phyloP scores from a whole-genome alignment of 2,329 filamentous ascomycete species.

The Fusarium sp. region DNA sequence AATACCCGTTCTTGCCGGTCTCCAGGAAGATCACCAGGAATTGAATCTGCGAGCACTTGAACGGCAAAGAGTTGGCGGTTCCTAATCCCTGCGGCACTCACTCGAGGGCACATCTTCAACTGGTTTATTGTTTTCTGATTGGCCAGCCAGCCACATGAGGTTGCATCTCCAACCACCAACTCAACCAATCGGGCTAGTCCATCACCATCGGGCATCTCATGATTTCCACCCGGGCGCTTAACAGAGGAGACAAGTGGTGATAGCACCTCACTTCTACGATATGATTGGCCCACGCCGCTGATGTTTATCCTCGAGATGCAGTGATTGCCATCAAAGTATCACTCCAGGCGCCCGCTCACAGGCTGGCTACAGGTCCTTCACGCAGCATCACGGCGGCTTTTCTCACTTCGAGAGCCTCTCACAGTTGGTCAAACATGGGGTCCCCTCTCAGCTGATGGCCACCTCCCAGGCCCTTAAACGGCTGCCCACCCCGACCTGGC shows the following conservation, averaged over 20 bases:
- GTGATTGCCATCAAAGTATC: conserved; percentile 35
- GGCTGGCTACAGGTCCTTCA: conserved; percentile 25
- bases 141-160: conserved; percentile 32
- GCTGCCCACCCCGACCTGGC: conserved; percentile 41
- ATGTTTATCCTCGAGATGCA: conserved; percentile 25
- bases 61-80: conserved; percentile 12
- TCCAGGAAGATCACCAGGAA: conserved; percentile 20
- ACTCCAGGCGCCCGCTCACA: conserved; percentile 42
- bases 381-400: conserved; percentile 33
- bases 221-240: conserved; percentile 51
- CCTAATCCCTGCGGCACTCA: conserved; percentile 24
- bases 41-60: conserved; percentile 33
- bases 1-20: conserved; percentile 5
- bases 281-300: conserved; percentile 45
- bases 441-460: conserved; percentile 24
- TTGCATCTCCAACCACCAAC: conserved; percentile 30
- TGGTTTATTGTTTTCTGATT: conserved; percentile 39
- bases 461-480: conserved; percentile 47
- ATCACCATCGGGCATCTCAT: conserved; percentile 33
- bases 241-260: conserved; percentile 36
- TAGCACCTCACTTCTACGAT: conserved; percentile 26
- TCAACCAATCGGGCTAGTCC: conserved; percentile 46
- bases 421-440: conserved; percentile 25
- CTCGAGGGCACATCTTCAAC: conserved; percentile 34
- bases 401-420: conserved; percentile 33